A percentile compares a stretch with the other conserved stretches of the same genome.
Conservation (phyloP, 108 stramenopile genomes). For the Nitzschia palea region DNA sequence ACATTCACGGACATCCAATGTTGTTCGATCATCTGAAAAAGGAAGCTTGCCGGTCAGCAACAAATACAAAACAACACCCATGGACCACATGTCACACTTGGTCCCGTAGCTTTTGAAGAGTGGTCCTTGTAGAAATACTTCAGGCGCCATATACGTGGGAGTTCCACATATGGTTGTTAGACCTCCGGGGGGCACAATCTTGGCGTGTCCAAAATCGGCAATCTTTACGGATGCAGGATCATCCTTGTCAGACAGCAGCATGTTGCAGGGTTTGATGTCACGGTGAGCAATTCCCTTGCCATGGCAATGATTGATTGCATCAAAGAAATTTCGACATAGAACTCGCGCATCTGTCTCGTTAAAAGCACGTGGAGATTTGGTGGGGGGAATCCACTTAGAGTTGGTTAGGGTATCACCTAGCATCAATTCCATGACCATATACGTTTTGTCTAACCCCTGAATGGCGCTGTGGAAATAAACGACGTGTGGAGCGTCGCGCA, state of each 20-base stretch:
- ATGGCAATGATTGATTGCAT: conserved; percentile 32
- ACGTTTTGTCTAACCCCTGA: background rate
- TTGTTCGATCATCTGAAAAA: too few species aligned
- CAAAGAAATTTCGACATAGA: background rate
- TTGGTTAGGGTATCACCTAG: background rate
- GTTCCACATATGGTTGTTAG: conserved; percentile 88
- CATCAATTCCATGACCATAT: background rate
- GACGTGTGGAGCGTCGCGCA: background rate
- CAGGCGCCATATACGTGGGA: conserved; percentile 71
- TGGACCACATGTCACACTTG: conserved; percentile 92
- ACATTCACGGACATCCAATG: too few species aligned
- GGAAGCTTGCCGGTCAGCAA: conserved; percentile 63
- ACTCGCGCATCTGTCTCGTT: background rate
- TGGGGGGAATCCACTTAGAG: too few species aligned
- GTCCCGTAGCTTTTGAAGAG: conserved; percentile 76
- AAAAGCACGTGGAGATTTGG: background rate
- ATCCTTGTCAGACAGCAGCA: conserved; percentile 1
- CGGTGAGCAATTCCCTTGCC: conserved; percentile 13
- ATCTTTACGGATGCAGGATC: conserved; percentile 52
- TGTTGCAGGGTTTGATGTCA: conserved; percentile 33
- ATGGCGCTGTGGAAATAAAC: background rate
- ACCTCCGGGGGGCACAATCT: conserved; percentile 54
- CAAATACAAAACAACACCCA: conserved; percentile 66
- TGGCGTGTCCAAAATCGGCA: conserved; percentile 95
- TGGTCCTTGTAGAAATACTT: conserved; percentile 34